Percentiles rank a stretch among this genome's conserved stretches.
These are phyloP conservation scores for Auxenochlorella protothecoides DNA, from an alignment of 139 green algal genomes.

Conservation along the genomic window DNA sequence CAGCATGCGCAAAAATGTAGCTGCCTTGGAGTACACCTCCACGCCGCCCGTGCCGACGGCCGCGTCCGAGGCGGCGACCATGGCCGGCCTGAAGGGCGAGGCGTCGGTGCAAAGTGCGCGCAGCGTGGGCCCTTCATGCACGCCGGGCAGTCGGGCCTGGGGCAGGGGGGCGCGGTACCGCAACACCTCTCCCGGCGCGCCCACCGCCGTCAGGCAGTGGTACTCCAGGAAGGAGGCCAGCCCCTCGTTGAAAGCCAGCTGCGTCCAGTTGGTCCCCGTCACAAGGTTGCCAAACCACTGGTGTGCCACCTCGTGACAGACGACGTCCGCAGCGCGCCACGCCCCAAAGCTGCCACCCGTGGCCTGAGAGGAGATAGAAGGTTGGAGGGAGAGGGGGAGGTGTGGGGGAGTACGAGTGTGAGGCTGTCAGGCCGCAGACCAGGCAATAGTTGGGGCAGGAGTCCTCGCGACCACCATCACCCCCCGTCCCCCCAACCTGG, in stretches of 20 bases:
- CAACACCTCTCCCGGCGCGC: not conserved
- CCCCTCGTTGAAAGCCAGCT: constrained; percentile 37
- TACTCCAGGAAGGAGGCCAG: constrained; percentile 37
- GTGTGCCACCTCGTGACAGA: constrained; percentile 36
- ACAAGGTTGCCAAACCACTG: constrained; percentile 43
- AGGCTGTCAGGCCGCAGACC: too few relatives aligned
- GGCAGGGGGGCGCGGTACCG: not conserved
- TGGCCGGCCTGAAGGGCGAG: not conserved
- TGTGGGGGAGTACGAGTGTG: not conserved
- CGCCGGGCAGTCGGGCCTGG: constrained; percentile 6
- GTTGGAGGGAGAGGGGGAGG: not conserved
- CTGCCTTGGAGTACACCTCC: constrained; percentile 17
- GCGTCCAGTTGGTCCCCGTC: constrained; percentile 22
- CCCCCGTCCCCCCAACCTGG: not conserved
- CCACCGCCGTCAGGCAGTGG: constrained; percentile 21
- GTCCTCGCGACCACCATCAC: too few relatives aligned
- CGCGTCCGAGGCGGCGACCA: constrained; percentile 10
- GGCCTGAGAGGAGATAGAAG: not conserved
- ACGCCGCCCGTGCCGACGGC: not conserved
- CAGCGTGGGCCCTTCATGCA: constrained; percentile 14
- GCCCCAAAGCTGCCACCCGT: constrained; percentile 1
- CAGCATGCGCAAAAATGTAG: constrained; percentile 11
- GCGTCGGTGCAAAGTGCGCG: not conserved
- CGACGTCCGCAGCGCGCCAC: constrained; percentile 10
- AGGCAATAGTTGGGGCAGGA: too few relatives aligned